A percentile compares a stretch with the other conserved stretches of the same genome.
Conservation (phyloP, 2,329 filamentous ascomycete species). For the Myriosclerotinia scirpicola region DNA sequence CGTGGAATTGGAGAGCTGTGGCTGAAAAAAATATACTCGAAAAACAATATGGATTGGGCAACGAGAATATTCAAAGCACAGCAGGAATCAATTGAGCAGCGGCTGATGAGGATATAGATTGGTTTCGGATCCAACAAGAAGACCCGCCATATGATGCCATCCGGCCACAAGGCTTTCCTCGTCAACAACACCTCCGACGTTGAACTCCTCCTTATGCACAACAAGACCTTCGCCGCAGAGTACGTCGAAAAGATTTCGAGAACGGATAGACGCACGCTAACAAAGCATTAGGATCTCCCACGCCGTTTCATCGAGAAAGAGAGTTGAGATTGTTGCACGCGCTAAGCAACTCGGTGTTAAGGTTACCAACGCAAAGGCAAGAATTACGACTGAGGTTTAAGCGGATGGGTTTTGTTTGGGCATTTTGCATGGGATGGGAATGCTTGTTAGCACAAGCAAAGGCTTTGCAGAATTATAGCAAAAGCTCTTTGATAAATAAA, state of each 20-base stretch:
- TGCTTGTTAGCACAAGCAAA: slow-evolving; percentile 39
- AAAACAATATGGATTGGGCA: slow-evolving; percentile 6
- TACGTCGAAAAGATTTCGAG: slow-evolving; percentile 52
- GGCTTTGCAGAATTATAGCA: slow-evolving; percentile 39
- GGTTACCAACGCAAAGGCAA: slow-evolving; percentile 99
- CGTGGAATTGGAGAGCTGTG: slow-evolving; percentile 45
- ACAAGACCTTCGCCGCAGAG: slow-evolving; percentile 98
- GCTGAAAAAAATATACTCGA: not conserved
- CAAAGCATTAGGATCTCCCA: slow-evolving; percentile 75
- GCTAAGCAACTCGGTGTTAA: slow-evolving; percentile 99
- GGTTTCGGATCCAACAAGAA: slow-evolving; percentile 99
- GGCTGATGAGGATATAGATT: slow-evolving; percentile 61
- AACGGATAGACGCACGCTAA: slow-evolving; percentile 21
- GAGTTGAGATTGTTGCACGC: slow-evolving; percentile 94
- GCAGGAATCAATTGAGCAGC: slow-evolving; percentile 17
- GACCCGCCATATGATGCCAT: slow-evolving; percentile 98
- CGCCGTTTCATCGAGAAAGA: slow-evolving; percentile 97
- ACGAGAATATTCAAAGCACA: slow-evolving; percentile 21
- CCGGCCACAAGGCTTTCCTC: slow-evolving; percentile 99
- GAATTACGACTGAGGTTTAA: slow-evolving; percentile 91
- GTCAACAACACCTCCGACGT: slow-evolving; percentile 96
- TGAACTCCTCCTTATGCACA: slow-evolving; percentile 99
- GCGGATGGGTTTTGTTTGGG: slow-evolving; percentile 38
- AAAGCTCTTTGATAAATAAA: slow-evolving; percentile 41
- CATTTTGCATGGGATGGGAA: slow-evolving; percentile 40